Percentiles rank a stretch among this genome's conserved stretches.
phyloP scores from a whole-genome alignment of 371 early-diverging fungal species.

The Mucor lusitanicus region DNA sequence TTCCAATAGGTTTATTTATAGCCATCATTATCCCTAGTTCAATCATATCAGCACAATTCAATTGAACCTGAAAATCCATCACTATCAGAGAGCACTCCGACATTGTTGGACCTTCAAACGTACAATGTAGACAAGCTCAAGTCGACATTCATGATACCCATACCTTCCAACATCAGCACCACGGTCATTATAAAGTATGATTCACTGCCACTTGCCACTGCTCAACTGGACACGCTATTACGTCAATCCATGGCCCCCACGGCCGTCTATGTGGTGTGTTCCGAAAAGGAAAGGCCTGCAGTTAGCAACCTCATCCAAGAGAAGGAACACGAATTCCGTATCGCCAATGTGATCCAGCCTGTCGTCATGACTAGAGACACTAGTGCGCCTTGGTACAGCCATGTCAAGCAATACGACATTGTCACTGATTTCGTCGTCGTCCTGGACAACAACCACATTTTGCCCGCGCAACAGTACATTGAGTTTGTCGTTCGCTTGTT shows the following conservation, averaged over 20 bases:
- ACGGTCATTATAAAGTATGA: neutral
- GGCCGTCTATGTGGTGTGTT: slow-evolving; percentile 7
- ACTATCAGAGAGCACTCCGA: neutral
- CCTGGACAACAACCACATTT: neutral
- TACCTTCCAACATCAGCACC: slow-evolving; percentile 15
- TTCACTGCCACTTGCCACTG: neutral
- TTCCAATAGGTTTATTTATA: neutral
- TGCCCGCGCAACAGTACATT: slow-evolving; percentile 8
- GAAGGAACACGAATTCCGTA: neutral
- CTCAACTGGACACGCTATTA: slow-evolving; percentile 12
- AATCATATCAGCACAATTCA: neutral
- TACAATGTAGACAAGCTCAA: slow-evolving; percentile 21
- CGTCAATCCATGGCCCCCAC: slow-evolving; percentile 2
- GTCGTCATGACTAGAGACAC: neutral
- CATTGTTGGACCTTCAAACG: neutral
- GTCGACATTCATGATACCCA: slow-evolving; percentile 24
- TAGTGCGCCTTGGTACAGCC: neutral
- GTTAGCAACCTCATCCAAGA: neutral
- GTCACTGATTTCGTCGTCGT: slow-evolving; percentile 1
- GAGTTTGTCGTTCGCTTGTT: slow-evolving; percentile 25
- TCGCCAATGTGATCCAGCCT: neutral
- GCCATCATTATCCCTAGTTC: neutral
- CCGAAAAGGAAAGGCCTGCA: neutral
- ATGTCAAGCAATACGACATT: neutral
- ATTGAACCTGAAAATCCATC: neutral